A percentile compares a stretch with the other conserved stretches of the same genome.
Evolutionary conservation across 176 grass and related monocot genomes (phyloP).

Genomic region (Puccinellia tenuiflora): DNA sequence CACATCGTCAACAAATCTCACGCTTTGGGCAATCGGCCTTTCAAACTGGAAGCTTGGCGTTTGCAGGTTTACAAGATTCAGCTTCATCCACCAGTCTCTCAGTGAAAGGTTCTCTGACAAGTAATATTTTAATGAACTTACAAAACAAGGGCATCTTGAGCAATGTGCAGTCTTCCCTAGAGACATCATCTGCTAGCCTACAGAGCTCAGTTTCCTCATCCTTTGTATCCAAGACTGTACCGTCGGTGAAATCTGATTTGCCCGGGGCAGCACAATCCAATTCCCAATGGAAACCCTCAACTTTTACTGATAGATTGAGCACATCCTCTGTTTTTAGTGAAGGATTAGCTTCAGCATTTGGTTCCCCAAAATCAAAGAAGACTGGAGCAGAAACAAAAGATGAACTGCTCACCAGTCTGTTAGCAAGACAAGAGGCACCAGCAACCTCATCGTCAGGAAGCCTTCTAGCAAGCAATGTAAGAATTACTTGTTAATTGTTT

Average conservation of each 20-base stretch:
- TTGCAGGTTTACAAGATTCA: constrained; percentile 59
- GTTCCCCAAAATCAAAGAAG: constrained; percentile 94
- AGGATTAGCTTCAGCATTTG: constrained; percentile 63
- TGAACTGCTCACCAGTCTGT: constrained; percentile 63
- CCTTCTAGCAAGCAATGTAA: constrained; percentile 61
- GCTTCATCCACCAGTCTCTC: constrained; percentile 37
- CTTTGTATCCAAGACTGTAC: constrained; percentile 32
- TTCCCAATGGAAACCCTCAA: constrained; percentile 37
- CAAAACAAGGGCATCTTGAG: constrained; percentile 67
- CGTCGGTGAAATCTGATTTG: constrained; percentile 34
- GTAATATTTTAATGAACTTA: constrained; percentile 52
- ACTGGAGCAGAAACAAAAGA: constrained; percentile 86
- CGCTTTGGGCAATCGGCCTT: constrained; percentile 59
- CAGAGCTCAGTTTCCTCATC: constrained; percentile 38
- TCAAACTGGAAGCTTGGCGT: constrained; percentile 38
- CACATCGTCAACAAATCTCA: constrained; percentile 49
- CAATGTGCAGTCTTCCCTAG: constrained; percentile 46
- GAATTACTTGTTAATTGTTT: constrained; percentile 16
- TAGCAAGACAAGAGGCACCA: constrained; percentile 63
- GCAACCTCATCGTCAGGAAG: constrained; percentile 33
- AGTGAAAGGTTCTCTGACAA: constrained; percentile 57
- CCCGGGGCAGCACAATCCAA: constrained; percentile 38
- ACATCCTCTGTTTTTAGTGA: constrained; percentile 80
- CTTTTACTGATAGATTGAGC: constrained; percentile 73
- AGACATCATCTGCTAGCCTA: constrained; percentile 38